These are phyloP conservation scores for Parathielavia hyrcaniae DNA, from an alignment of 495 filamentous ascomycete genomes.

Conservation along the genomic window DNA sequence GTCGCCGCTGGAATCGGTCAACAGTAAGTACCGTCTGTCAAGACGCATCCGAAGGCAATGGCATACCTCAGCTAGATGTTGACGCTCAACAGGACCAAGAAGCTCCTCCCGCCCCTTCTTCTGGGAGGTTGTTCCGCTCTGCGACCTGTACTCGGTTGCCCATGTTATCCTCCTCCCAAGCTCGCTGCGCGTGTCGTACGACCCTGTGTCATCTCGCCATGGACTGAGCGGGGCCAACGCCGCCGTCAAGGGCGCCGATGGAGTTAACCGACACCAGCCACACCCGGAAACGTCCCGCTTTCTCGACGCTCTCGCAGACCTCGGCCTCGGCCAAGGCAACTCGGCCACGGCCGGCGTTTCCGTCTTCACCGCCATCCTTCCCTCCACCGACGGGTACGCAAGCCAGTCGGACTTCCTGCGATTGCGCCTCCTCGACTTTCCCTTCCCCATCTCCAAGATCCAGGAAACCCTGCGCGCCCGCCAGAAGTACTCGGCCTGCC, in stretches of 20 bases:
- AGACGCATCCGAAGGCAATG: too few species aligned
- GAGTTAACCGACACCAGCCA: slow-evolving; percentile 1
- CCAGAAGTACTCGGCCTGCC: slow-evolving; percentile 10
- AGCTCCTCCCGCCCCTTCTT: slow-evolving; percentile 15
- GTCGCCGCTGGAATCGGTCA: background rate
- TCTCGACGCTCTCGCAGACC: slow-evolving; percentile 5
- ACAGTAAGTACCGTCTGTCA: background rate
- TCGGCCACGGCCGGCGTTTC: slow-evolving; percentile 12
- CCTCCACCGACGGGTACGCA: slow-evolving; percentile 19
- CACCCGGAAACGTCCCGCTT: background rate
- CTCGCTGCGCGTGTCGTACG: background rate
- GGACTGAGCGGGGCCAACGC: background rate
- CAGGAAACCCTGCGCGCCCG: slow-evolving; percentile 11
- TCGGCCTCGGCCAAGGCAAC: slow-evolving; percentile 15
- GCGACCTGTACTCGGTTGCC: slow-evolving; percentile 21
- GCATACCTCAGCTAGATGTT: background rate
- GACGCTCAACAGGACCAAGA: background rate
- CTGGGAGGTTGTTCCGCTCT: slow-evolving; percentile 19
- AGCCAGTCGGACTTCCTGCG: slow-evolving; percentile 21
- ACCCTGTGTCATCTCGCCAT: background rate
- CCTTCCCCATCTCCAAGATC: slow-evolving; percentile 16
- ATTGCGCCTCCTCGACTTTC: slow-evolving; percentile 26
- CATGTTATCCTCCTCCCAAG: slow-evolving; percentile 23
- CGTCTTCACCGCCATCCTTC: slow-evolving; percentile 24
- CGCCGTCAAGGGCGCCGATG: background rate